Evolutionary conservation across 306 rosid genomes (phyloP).

Genomic region (Cicer judaicum): DNA sequence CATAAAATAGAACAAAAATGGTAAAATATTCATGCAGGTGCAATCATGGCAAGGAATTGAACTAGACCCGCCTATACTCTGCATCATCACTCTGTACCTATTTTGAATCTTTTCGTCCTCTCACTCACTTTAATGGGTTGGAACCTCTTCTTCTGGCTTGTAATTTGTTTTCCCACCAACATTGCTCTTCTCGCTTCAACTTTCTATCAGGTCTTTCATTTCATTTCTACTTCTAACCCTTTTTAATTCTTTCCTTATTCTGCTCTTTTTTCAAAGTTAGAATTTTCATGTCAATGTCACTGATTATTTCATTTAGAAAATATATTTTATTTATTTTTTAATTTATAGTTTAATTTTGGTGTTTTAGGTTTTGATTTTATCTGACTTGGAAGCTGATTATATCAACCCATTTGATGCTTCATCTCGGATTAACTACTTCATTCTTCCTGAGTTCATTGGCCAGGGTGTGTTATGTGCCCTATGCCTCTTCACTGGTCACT

Average conservation of each 20-base stretch:
- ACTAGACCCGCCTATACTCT: too few relatives aligned
- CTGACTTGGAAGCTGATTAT: constrained; percentile 91
- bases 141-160: constrained; percentile 66
- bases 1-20: too few relatives aligned
- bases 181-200: constrained; percentile 74
- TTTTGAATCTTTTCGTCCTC: too few relatives aligned
- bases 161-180: constrained; percentile 63
- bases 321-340: neutral
- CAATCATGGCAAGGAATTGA: too few relatives aligned
- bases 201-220: constrained; percentile 71
- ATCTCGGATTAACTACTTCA: constrained; percentile 71
- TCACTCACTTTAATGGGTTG: constrained; percentile 46
- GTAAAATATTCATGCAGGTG: too few relatives aligned
- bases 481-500: constrained; percentile 77
- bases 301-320: neutral
- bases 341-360: neutral
- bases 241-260: neutral
- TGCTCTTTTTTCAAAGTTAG: neutral
- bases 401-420: constrained; percentile 80
- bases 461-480: constrained; percentile 69
- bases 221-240: neutral
- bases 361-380: constrained; percentile 75
- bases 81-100: too few relatives aligned
- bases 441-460: constrained; percentile 70
- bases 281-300: neutral